Base-by-base conservation (phyloP, 2,329 filamentous ascomycete species). In the Fusarium azukiicola region DNA sequence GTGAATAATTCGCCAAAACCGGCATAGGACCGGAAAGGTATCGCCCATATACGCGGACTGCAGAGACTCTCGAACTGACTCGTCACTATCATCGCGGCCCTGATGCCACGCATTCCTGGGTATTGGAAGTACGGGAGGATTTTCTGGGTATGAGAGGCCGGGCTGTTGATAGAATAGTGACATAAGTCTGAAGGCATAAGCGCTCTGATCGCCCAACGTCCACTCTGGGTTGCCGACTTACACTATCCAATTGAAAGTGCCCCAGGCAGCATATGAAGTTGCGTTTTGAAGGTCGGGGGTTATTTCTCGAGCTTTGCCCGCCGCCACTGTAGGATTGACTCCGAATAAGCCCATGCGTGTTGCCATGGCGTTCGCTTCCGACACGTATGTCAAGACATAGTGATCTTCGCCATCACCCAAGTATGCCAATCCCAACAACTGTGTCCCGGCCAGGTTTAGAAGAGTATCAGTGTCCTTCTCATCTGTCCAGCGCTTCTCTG, bases 211-310 rank as follows among this genome's bases (percentile, higher is more conserved):
- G 67, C 13, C 6, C 4, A 27, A 23, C 11, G 9, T 27, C 27
- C 14, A 17, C 42, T 9, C 11, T 68, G n/a, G 14, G 14, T 14
- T 44, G 16, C 19, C 42, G 42, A 74, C 87, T 82, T 74, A 87
- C 87, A 86, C 81, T 71, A 84, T 85, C 86, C 85, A 89, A 71
- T 87, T 88, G 64, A 88, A 88, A 6, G 78, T 71, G 5, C 84
- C 84, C 85, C 85, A 86, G 12, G 85, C 81, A 4, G 85, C 74
- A 44, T 83, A 80, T 8, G 74, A 79, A 11, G 74, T 67, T 23
- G 81, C 78, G 7, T 71, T 78, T 61, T 71, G 76, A 44, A 74
- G 50, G 27, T 72, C 74, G 1, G 49, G 27, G n/a, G 50, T n/a
- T 14, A 76, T 47, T 44, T 79, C 44, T 42, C 68, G 78, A 36